These are phyloP conservation scores for Teratosphaeria nubilosa DNA, from an alignment of 2,329 filamentous ascomycete genomes.

Conservation along the genomic window DNA sequence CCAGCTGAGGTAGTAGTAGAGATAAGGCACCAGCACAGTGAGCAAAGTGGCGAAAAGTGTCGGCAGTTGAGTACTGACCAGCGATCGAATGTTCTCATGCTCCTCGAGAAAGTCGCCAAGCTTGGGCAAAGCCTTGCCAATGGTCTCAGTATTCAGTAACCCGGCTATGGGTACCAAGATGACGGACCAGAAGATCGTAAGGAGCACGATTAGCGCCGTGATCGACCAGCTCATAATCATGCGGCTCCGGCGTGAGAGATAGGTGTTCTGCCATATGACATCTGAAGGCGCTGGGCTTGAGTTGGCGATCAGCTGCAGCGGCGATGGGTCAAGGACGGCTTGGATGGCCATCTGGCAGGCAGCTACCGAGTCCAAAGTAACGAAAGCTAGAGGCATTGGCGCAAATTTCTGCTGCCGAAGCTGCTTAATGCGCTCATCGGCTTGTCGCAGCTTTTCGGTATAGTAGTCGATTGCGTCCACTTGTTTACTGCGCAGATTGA, in stretches of 20 bases:
- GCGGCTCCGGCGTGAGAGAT: conserved; percentile 62
- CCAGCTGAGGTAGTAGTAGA: conserved; percentile 89
- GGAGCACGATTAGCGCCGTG: conserved; percentile 68
- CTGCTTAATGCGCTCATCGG: conserved; percentile 64
- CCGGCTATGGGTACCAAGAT: conserved; percentile 71
- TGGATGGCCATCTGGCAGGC: conserved; percentile 92
- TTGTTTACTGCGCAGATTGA: conserved; percentile 59
- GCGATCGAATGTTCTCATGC: conserved; percentile 60
- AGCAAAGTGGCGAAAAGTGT: conserved; percentile 78
- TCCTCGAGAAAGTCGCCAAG: conserved; percentile 57
- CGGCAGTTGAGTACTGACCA: conserved; percentile 80
- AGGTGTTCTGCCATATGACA: conserved; percentile 93
- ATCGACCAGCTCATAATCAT: conserved; percentile 74
- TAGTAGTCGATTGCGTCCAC: conserved; percentile 94
- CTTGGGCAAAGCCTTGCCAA: conserved; percentile 60
- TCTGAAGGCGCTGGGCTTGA: conserved; percentile 81
- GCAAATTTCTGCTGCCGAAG: conserved; percentile 67
- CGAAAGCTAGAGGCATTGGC: conserved; percentile 77
- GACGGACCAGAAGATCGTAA: conserved; percentile 82
- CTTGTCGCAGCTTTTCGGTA: conserved; percentile 66
- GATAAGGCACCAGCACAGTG: conserved; percentile 80
- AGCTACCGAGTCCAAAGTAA: conserved; percentile 94
- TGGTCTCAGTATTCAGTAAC: conserved; percentile 70
- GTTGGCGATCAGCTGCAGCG: conserved; percentile 74
- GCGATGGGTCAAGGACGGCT: conserved; percentile 81